phyloP scores from a whole-genome alignment of 768 basidiomycete genomes.

The Lactifluus rugatus region DNA sequence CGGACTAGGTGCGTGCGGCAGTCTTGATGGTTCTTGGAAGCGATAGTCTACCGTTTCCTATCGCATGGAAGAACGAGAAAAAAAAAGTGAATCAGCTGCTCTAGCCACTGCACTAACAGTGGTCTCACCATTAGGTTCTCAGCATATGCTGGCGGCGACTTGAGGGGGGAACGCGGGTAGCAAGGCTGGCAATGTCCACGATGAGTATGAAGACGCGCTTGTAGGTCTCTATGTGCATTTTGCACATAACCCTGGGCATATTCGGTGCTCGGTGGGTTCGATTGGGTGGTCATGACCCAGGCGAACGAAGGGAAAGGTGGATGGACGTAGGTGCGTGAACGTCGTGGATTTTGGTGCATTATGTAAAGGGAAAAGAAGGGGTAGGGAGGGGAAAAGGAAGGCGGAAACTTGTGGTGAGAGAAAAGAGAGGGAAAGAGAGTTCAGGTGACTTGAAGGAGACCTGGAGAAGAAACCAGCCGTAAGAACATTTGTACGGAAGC shows the following conservation, averaged over 20 bases:
- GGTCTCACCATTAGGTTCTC: slow-evolving; percentile 5
- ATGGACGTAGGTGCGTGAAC: not conserved
- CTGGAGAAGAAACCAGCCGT: not conserved
- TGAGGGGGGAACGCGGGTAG: not conserved
- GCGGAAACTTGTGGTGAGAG: not conserved
- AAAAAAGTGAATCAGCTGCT: no score
- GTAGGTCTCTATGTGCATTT: not conserved
- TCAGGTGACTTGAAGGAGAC: not conserved
- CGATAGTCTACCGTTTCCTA: slow-evolving; percentile 15
- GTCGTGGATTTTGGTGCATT: not conserved
- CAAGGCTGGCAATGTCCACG: not conserved
- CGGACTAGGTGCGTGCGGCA: no score
- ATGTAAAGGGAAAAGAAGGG: not conserved
- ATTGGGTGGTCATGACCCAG: slow-evolving; percentile 11
- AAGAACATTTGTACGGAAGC: not conserved
- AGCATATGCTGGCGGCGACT: not conserved
- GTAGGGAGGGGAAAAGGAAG: no score
- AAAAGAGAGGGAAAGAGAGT: not conserved
- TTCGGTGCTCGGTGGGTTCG: slow-evolving; percentile 1
- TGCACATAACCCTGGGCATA: slow-evolving; percentile 8
- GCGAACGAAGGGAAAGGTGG: slow-evolving; percentile 14
- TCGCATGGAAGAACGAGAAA: not conserved
- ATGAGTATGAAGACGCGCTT: not conserved
- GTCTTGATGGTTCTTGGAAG: not conserved
- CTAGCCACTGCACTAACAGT: not conserved